Conservation (phyloP, 2,329 filamentous ascomycete genomes). For the Fusarium sp. region DNA sequence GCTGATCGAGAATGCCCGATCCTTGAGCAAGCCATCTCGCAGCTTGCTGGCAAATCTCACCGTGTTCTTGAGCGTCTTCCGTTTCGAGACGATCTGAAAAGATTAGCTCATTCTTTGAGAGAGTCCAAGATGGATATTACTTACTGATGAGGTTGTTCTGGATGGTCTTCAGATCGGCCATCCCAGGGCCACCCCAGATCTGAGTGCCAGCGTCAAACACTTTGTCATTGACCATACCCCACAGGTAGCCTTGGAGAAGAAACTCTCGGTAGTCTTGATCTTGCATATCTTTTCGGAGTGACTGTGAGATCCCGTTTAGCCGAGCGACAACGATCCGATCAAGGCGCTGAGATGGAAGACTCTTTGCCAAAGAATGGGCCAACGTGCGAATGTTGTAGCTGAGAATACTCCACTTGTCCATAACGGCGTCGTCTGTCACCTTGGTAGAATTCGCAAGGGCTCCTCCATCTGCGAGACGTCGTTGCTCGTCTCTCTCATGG, state of each 20-base stretch:
- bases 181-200: neutral
- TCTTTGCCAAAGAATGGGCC: neutral
- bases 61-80: rapidly evolving
- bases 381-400: conserved; percentile 31
- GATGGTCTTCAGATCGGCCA: rapidly evolving
- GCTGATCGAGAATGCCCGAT: rapidly evolving
- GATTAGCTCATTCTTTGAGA: neutral
- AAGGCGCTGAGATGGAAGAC: rapidly evolving
- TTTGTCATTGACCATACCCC: neutral
- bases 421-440: conserved; percentile 19
- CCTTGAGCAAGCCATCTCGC: conserved; percentile 25
- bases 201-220: neutral
- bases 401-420: conserved; percentile 30
- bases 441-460: conserved; percentile 20
- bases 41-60: neutral
- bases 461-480: neutral
- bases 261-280: neutral
- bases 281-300: rapidly evolving
- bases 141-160: neutral
- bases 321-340: rapidly evolving
- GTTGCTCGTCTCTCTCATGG: conserved; percentile 4
- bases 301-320: rapidly evolving
- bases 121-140: neutral
- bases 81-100: neutral
- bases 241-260: conserved; percentile 13